Evolutionary conservation across 495 filamentous ascomycete species (phyloP).

Genomic region (Podospora sp.): DNA sequence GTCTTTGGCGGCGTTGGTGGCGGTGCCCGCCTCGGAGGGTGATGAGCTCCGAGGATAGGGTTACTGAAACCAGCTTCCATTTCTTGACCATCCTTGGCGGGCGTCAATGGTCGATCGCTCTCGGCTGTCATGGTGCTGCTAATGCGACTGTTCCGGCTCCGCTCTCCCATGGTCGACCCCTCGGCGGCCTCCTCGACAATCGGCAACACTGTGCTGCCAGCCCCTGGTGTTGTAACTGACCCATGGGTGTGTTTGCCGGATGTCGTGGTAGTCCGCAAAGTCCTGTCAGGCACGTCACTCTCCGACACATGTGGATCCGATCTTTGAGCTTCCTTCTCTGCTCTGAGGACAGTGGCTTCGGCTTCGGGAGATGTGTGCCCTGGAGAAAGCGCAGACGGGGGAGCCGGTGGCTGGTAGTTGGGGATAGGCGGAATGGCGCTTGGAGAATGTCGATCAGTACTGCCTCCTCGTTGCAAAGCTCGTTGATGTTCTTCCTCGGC

Average conservation of each 20-base stretch:
- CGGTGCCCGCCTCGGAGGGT: constrained; percentile 38
- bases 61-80: constrained; percentile 48
- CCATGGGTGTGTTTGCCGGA: constrained; percentile 47
- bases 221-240: constrained; percentile 50
- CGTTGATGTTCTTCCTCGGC: constrained; percentile 36
- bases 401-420: constrained; percentile 48
- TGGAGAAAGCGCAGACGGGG: constrained; percentile 44
- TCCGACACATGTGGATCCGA: constrained; percentile 46
- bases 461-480: constrained; percentile 30
- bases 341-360: constrained; percentile 38
- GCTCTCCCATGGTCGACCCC: constrained; percentile 63
- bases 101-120: constrained; percentile 49
- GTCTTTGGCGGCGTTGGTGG: constrained; percentile 51
- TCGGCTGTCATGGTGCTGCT: constrained; percentile 40
- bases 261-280: constrained; percentile 51
- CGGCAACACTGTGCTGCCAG: constrained; percentile 71
- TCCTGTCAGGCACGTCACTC: constrained; percentile 51
- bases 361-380: constrained; percentile 51
- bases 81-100: constrained; percentile 43
- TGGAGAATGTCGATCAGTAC: constrained; percentile 31
- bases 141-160: constrained; percentile 44
- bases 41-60: constrained; percentile 40
- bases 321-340: constrained; percentile 38
- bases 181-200: constrained; percentile 92
- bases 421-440: constrained; percentile 42